A percentile compares a stretch with the other conserved stretches of the same genome.
Conservation (phyloP, 1,139 yeast genomes). For the Candida sanyaensis region DNA sequence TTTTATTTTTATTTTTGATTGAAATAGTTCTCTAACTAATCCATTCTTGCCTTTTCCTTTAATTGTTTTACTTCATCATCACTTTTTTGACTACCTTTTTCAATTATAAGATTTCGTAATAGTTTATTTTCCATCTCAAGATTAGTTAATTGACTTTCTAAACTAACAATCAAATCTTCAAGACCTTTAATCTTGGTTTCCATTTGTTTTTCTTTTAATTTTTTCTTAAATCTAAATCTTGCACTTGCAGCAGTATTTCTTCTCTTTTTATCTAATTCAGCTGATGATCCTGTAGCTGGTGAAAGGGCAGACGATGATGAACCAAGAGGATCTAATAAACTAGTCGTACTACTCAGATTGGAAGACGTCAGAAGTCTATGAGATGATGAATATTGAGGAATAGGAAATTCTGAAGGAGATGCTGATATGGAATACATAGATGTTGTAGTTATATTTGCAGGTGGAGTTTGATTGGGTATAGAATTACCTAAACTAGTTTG, state of each 20-base stretch:
- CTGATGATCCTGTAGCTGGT: constrained; percentile 5
- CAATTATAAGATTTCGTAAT: constrained; percentile 65
- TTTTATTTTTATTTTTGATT: too few relatives aligned
- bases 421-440: constrained; percentile 6
- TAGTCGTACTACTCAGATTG: constrained; percentile 1
- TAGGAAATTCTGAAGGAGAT: constrained; percentile 18
- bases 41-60: constrained; percentile 32
- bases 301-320: background rate
- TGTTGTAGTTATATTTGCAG: background rate
- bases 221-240: constrained; percentile 77
- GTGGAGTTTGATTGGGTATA: constrained; percentile 13
- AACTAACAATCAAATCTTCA: constrained; percentile 56
- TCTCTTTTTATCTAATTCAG: constrained; percentile 55
- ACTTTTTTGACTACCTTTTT: constrained; percentile 39
- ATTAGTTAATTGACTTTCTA: constrained; percentile 63
- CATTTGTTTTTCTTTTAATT: constrained; percentile 82
- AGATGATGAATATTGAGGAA: constrained; percentile 22
- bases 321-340: constrained; percentile 1
- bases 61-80: constrained; percentile 42
- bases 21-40: background rate
- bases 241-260: constrained; percentile 84
- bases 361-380: constrained; percentile 2
- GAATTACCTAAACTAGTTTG: constrained; percentile 39
- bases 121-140: constrained; percentile 58
- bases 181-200: constrained; percentile 66